Evolutionary conservation across 2,329 filamentous ascomycete genomes (phyloP).

Genomic region (Diaporthe sp.): DNA sequence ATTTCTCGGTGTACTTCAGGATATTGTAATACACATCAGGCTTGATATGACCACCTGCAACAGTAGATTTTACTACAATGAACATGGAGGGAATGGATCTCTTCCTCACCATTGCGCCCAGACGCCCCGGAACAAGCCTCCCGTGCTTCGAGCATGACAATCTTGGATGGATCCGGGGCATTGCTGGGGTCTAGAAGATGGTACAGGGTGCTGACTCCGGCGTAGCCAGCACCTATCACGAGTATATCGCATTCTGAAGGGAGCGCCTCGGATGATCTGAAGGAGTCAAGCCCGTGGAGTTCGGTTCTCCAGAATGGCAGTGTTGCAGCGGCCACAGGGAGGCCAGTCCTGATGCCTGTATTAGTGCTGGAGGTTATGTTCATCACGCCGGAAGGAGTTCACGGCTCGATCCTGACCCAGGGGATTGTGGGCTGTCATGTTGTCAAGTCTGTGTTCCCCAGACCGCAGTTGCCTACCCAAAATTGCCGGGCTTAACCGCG

Average conservation of each 20-base stretch:
- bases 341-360: background rate
- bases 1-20: conserved; percentile 29
- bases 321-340: conserved; percentile 28
- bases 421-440: background rate
- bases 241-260: conserved; percentile 58
- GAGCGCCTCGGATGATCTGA: conserved; percentile 53
- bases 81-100: background rate
- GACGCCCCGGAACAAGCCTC: conserved; percentile 54
- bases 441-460: background rate
- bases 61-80: background rate
- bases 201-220: conserved; percentile 59
- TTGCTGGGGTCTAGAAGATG: conserved; percentile 51
- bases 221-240: conserved; percentile 63
- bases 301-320: conserved; percentile 58
- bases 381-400: background rate
- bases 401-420: background rate
- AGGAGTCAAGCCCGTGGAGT: conserved; percentile 52
- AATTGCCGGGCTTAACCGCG: background rate
- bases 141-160: conserved; percentile 53
- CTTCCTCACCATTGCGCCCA: conserved; percentile 52
- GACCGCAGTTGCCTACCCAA: background rate
- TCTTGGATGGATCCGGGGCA: conserved; percentile 31
- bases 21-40: conserved; percentile 39
- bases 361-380: background rate
- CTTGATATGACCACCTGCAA: conserved; percentile 35